These are phyloP conservation scores for Ganoderma leucocontextum DNA, from an alignment of 1,284 basidiomycete genomes.

Conservation along the genomic window DNA sequence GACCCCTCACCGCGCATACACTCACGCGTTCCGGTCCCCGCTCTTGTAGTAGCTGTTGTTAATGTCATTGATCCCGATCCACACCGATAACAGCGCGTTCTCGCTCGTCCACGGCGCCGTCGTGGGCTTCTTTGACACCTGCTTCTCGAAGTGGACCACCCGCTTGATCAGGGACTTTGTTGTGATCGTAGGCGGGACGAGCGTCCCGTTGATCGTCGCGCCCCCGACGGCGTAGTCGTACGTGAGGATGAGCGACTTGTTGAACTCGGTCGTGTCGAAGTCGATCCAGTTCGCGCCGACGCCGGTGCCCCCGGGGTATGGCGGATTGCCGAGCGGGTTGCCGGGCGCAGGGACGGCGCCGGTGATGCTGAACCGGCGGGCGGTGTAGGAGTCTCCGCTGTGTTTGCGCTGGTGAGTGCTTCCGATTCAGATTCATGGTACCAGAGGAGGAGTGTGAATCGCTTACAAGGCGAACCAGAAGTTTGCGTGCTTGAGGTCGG, in stretches of 20 bases:
- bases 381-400: conserved; percentile 68
- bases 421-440: neutral
- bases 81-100: conserved; percentile 64
- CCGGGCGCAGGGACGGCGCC: conserved; percentile 51
- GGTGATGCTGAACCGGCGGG: conserved; percentile 56
- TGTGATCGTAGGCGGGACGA: conserved; percentile 58
- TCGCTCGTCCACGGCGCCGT: conserved; percentile 59
- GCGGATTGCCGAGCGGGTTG: conserved; percentile 66
- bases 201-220: conserved; percentile 61
- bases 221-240: conserved; percentile 72
- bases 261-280: conserved; percentile 55
- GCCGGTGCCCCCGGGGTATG: conserved; percentile 64
- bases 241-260: conserved; percentile 59
- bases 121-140: conserved; percentile 53
- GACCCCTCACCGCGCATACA: conserved; percentile 15
- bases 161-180: conserved; percentile 59
- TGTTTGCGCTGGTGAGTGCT: neutral
- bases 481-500: conserved; percentile 43
- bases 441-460: neutral
- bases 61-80: conserved; percentile 71
- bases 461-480: conserved; percentile 62
- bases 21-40: conserved; percentile 58
- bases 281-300: conserved; percentile 64
- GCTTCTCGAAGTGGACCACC: conserved; percentile 54
- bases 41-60: conserved; percentile 57